Conservation (phyloP, 192 early-diverging fungal genomes). For the Gryganskiella cystojenkinii region DNA sequence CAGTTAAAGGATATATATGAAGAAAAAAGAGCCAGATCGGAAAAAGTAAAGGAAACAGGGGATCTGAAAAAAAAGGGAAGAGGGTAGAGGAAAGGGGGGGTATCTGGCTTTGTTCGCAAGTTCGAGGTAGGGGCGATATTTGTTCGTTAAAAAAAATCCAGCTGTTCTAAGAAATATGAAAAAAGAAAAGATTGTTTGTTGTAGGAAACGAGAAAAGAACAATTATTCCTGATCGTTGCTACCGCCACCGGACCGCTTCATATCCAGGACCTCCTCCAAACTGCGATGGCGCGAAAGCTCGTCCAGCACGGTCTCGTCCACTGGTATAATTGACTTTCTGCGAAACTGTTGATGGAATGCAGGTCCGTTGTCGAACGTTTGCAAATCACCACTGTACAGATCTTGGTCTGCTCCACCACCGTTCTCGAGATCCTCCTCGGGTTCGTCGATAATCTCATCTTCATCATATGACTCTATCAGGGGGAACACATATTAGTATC, state of each 20-base stretch:
- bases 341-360: slow-evolving; percentile 63
- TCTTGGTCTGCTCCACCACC: slow-evolving; percentile 29
- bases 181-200: too few species aligned
- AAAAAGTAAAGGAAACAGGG: neutral
- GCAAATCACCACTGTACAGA: slow-evolving; percentile 48
- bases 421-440: slow-evolving; percentile 32
- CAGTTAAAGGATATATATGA: neutral
- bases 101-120: too few species aligned
- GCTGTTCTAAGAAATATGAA: too few species aligned
- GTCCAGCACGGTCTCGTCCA: slow-evolving; percentile 69
- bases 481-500: too few species aligned
- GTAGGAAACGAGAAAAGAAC: neutral
- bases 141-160: too few species aligned
- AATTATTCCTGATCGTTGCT: slow-evolving; percentile 18
- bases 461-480: slow-evolving; percentile 33
- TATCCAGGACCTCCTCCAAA: slow-evolving; percentile 64
- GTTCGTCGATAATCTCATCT: slow-evolving; percentile 20
- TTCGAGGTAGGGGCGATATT: too few species aligned
- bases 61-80: too few species aligned
- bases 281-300: slow-evolving; percentile 66
- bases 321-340: slow-evolving; percentile 73
- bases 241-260: slow-evolving; percentile 27
- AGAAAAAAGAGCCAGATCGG: too few species aligned
- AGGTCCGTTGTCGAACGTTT: slow-evolving; percentile 56
- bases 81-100: too few species aligned